These are phyloP conservation scores for Pyrenophora teres DNA, from an alignment of 2,329 filamentous ascomycete genomes.

Conservation along the genomic window DNA sequence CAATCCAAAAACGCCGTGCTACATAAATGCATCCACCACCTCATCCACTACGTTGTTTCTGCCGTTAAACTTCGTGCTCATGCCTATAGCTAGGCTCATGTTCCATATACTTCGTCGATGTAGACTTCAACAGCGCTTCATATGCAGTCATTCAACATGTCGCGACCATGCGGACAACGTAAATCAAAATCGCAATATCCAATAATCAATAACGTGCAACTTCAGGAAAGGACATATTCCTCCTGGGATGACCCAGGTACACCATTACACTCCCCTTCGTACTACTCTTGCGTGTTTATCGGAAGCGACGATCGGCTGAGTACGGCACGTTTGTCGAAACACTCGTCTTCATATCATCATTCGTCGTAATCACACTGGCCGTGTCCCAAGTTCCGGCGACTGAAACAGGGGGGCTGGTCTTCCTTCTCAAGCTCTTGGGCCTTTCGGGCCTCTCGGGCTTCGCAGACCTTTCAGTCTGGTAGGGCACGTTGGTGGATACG, in stretches of 20 bases:
- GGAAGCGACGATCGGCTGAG: slow-evolving; percentile 2
- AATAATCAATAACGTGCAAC: not conserved
- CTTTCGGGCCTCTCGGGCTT: slow-evolving; percentile 1
- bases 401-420: slow-evolving; percentile 7
- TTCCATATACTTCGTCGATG: slow-evolving; percentile 10
- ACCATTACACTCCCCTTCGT: not conserved
- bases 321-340: slow-evolving; percentile 11
- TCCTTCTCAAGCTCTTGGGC: slow-evolving; percentile 5
- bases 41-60: slow-evolving; percentile 3
- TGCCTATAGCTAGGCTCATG: slow-evolving; percentile 5
- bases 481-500: slow-evolving; percentile 7
- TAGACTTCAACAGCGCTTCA: slow-evolving; percentile 9
- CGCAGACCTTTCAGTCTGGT: not conserved
- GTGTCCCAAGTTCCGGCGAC: slow-evolving; percentile 14
- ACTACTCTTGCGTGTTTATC: slow-evolving; percentile 4
- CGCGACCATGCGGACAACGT: not conserved
- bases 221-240: not conserved
- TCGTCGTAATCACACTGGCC: slow-evolving; percentile 11
- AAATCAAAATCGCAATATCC: not conserved
- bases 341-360: slow-evolving; percentile 12
- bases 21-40: slow-evolving; percentile 2
- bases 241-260: no score
- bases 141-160: not conserved
- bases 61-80: slow-evolving; percentile 4
- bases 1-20: slow-evolving; percentile 4